phyloP scores from a whole-genome alignment of 306 rosid species.

The Pueraria montana region DNA sequence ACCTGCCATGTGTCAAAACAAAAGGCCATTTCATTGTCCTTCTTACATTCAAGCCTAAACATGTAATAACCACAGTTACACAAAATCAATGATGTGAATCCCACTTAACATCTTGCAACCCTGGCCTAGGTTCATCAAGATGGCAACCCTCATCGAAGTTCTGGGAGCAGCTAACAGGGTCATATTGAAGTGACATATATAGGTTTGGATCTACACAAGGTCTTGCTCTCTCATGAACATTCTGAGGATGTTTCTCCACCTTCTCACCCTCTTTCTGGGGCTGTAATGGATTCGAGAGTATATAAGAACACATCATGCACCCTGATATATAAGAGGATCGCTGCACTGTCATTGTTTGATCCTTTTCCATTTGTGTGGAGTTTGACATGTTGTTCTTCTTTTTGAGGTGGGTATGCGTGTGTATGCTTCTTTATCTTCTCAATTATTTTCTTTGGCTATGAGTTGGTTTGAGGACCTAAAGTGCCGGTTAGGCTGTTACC shows the following conservation, averaged over 20 bases:
- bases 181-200: constrained; percentile 80
- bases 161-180: constrained; percentile 82
- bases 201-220: constrained; percentile 57
- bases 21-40: not conserved
- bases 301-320: constrained; percentile 61
- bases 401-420: constrained; percentile 21
- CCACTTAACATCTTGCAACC: constrained; percentile 55
- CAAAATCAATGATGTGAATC: constrained; percentile 18
- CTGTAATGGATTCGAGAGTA: constrained; percentile 60
- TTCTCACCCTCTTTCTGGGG: constrained; percentile 41
- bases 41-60: constrained; percentile 23
- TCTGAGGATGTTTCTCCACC: constrained; percentile 67
- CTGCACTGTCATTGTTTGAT: constrained; percentile 38
- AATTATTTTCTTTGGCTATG: constrained; percentile 36
- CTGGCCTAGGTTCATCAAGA: constrained; percentile 55
- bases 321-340: constrained; percentile 52
- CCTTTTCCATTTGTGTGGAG: constrained; percentile 60
- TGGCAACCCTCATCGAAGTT: constrained; percentile 82
- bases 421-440: constrained; percentile 40
- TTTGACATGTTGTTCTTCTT: constrained; percentile 9
- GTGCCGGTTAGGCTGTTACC: constrained; percentile 36
- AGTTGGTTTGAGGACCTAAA: constrained; percentile 20
- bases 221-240: constrained; percentile 64
- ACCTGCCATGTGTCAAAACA: not conserved
- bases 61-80: not conserved